Percentiles rank a stretch among this genome's conserved stretches.
Conservation (phyloP, 2,329 filamentous ascomycete species). For the Graphium sp. region DNA sequence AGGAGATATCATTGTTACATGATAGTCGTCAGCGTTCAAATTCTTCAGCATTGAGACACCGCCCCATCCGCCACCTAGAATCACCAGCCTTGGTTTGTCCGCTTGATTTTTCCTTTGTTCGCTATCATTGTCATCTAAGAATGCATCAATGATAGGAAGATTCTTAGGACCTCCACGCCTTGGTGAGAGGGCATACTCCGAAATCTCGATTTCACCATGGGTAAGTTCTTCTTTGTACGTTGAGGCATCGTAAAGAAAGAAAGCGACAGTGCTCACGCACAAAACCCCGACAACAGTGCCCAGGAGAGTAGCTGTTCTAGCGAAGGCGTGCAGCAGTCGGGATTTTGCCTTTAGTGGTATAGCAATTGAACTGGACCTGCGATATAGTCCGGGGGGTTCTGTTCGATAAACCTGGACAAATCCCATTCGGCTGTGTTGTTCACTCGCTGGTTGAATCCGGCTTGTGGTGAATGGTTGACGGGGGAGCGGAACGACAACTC, state of each 20-base stretch:
- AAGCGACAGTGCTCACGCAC: slow-evolving; percentile 54
- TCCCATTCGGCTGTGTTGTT: too few species aligned
- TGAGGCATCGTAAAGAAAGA: slow-evolving; percentile 86
- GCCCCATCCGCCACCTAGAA: slow-evolving; percentile 90
- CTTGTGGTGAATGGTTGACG: too few species aligned
- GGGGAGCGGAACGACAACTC: too few species aligned
- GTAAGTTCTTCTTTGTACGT: slow-evolving; percentile 66
- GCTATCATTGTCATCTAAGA: slow-evolving; percentile 78
- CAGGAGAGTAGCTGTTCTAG: slow-evolving; percentile 52
- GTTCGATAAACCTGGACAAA: too few species aligned
- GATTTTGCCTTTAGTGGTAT: slow-evolving; percentile 22
- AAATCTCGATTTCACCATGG: slow-evolving; percentile 63
- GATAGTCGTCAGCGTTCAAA: slow-evolving; percentile 78
- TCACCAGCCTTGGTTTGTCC: slow-evolving; percentile 82
- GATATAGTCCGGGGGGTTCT: too few species aligned
- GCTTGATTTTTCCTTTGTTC: slow-evolving; percentile 53
- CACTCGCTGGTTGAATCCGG: too few species aligned
- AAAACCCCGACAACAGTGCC: slow-evolving; percentile 62
- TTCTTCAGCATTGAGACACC: slow-evolving; percentile 84
- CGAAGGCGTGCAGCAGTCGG: slow-evolving; percentile 38
- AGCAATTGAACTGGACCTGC: too few species aligned
- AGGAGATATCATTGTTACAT: slow-evolving; percentile 87
- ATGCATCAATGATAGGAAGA: slow-evolving; percentile 71
- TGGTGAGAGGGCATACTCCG: slow-evolving; percentile 65
- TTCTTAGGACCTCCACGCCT: slow-evolving; percentile 84